phyloP scores from a whole-genome alignment of 805 yeast species.

The Candida coleopterorum region DNA sequence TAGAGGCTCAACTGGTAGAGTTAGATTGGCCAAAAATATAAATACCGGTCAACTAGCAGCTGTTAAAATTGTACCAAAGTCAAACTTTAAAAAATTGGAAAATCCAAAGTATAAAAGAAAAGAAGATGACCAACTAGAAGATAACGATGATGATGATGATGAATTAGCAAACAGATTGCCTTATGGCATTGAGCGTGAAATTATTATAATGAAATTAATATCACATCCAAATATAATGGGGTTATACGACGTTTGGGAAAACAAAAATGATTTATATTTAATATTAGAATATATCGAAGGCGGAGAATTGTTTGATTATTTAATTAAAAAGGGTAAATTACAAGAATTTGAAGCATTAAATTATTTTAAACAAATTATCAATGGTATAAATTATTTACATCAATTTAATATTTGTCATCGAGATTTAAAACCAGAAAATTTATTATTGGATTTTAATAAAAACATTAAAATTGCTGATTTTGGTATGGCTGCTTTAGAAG shows the following conservation, averaged over 20 bases:
- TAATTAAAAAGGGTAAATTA: constrained; percentile 82
- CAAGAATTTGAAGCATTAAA: constrained; percentile 87
- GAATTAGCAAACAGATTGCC: constrained; percentile 50
- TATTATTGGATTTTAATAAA: constrained; percentile 72
- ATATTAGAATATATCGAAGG: constrained; percentile 96
- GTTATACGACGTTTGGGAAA: constrained; percentile 83
- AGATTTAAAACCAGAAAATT: constrained; percentile 79
- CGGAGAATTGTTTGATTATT: constrained; percentile 90
- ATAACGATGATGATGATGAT: constrained; percentile 22
- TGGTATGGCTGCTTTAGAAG: constrained; percentile 98
- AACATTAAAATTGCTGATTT: constrained; percentile 97
- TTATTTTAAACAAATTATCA: constrained; percentile 82
- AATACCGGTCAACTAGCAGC: constrained; percentile 89
- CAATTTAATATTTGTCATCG: constrained; percentile 85
- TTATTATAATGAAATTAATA: constrained; percentile 76
- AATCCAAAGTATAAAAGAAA: constrained; percentile 41
- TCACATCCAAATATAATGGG: constrained; percentile 77
- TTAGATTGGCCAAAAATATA: constrained; percentile 82
- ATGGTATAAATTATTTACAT: constrained; percentile 81
- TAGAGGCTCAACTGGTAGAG: constrained; percentile 95
- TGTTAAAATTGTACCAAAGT: constrained; percentile 90
- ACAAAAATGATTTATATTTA: constrained; percentile 73
- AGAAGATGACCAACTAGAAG: constrained; percentile 16
- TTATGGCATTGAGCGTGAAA: constrained; percentile 83
- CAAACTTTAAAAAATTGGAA: constrained; percentile 51